Percentiles rank a stretch among this genome's conserved stretches.
Evolutionary conservation across 2,329 filamentous ascomycete genomes (phyloP).

Genomic region (Curvularia hawaiiensis): DNA sequence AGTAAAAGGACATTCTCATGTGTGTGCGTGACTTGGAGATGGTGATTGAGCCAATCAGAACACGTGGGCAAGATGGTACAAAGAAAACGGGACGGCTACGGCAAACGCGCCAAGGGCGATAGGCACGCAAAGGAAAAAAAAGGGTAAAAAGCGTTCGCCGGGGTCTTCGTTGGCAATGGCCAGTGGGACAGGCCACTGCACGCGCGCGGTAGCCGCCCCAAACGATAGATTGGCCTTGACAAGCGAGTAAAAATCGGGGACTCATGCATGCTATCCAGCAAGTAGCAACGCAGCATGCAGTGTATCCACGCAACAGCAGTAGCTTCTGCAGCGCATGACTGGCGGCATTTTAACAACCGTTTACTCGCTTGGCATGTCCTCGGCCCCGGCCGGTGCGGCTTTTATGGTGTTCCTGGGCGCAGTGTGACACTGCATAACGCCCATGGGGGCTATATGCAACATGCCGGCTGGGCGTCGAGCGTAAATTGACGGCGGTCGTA

Average conservation of each 20-base stretch:
- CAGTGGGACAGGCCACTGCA: not conserved
- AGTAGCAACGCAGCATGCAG: slow-evolving; percentile 25
- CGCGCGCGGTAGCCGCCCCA: slow-evolving; percentile 21
- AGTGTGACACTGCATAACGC: slow-evolving; percentile 26
- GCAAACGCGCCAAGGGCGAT: slow-evolving; percentile 1
- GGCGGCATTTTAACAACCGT: slow-evolving; percentile 2
- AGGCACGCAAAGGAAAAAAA: not conserved
- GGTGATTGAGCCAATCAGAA: slow-evolving; percentile 1
- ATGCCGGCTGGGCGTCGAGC: slow-evolving; percentile 22
- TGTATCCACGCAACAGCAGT: slow-evolving; percentile 22
- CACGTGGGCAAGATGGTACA: too few species aligned
- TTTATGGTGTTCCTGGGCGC: slow-evolving; percentile 4
- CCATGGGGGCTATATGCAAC: slow-evolving; percentile 16
- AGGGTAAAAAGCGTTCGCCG: not conserved
- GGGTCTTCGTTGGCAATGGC: not conserved
- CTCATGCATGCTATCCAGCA: not conserved
- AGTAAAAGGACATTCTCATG: slow-evolving; percentile 11
- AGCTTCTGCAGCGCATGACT: slow-evolving; percentile 16
- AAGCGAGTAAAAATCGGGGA: not conserved
- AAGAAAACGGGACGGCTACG: not conserved
- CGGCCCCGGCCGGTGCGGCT: slow-evolving; percentile 1
- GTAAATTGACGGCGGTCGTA: slow-evolving; percentile 41
- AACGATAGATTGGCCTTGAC: slow-evolving; percentile 17
- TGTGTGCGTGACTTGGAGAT: not conserved
- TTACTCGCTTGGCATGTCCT: slow-evolving; percentile 24